Evolutionary conservation across 495 filamentous ascomycete species (phyloP), one percentile per base, ranked within the genome.

Genomic region (Tuber indicum): DNA sequence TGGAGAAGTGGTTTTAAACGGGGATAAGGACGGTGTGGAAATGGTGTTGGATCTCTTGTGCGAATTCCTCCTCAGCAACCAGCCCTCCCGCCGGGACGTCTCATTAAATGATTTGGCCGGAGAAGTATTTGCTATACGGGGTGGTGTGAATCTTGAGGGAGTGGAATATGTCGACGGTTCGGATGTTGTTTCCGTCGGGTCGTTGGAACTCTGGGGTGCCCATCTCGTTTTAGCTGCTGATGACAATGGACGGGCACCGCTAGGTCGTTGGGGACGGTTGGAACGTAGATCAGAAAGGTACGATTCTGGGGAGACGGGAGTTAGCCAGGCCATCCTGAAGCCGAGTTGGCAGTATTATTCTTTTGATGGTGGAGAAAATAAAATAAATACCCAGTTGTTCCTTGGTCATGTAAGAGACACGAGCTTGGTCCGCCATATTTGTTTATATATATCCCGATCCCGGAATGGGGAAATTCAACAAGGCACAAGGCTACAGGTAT

Each of bases 251-350:
- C 94, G 87, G 75, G 93, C 92, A 72, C 94, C 94, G 73, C 88
- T 89, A 41, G 94, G 92, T 75, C 94, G 89, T 66, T 89, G 88
- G 75, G 93, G 88, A 71, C 91, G 91, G 84, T 92, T 96, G 75
- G 89, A 89, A 76, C 94, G 91, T 44, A 98, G 89, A 76, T 92
- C 91, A 79, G 91, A 89, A 47, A 98, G 87, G 82, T 96, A 97
- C 45, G 88, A 87, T 79, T 92, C 93, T 91, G 84, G 77, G 70
- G 72, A 75, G 71, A 73, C 81, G 70, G 83, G 76, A 69, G 69
- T 81, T 86, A 83, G 81, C 85, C 81, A 75, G 75, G 70, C 75
- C 77, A 79, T 79, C 75, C 73, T 74, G 26, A 36, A 66, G 26
- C 14, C 58, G 32, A 7, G 58, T 66, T 66, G 17, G 58, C 26